Conservation (phyloP, 352 stramenopile genomes). For the Pythium oligandrum region DNA sequence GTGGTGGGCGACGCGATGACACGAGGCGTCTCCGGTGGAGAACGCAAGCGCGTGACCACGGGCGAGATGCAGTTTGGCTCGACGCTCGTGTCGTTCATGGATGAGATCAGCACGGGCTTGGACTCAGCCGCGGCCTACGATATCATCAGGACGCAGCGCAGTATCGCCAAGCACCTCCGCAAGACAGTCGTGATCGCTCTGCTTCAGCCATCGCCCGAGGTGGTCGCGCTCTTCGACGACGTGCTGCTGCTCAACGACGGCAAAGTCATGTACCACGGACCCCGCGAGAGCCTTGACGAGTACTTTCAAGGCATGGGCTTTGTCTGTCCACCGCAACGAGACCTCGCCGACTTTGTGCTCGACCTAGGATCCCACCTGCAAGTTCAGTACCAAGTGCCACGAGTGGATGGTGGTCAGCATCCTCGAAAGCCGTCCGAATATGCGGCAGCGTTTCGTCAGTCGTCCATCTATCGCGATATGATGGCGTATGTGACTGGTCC, state of each 20-base stretch:
- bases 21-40: conserved; percentile 53
- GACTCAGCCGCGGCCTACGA: conserved; percentile 42
- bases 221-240: conserved; percentile 88
- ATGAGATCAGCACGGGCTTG: conserved; percentile 55
- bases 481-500: conserved; percentile 1
- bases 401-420: background rate
- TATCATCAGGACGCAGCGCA: conserved; percentile 53
- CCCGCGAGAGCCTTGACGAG: conserved; percentile 37
- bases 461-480: conserved; percentile 5
- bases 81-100: conserved; percentile 40
- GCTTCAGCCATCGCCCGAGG: conserved; percentile 83
- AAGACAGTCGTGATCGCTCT: conserved; percentile 39
- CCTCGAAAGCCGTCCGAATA: conserved; percentile 6
- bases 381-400: conserved; percentile 12
- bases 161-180: conserved; percentile 15
- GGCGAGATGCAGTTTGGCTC: conserved; percentile 80
- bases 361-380: conserved; percentile 19
- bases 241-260: conserved; percentile 80
- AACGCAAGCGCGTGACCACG: conserved; percentile 64
- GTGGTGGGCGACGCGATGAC: conserved; percentile 26
- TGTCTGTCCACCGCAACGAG: conserved; percentile 19
- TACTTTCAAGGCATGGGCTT: conserved; percentile 68
- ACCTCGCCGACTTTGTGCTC: conserved; percentile 25
- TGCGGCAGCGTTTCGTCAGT: conserved; percentile 10
- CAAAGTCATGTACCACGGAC: conserved; percentile 76